Evolutionary conservation across 768 basidiomycete genomes (phyloP), one percentile per base, ranked within the genome.

Genomic region (Trametes gibbosa): DNA sequence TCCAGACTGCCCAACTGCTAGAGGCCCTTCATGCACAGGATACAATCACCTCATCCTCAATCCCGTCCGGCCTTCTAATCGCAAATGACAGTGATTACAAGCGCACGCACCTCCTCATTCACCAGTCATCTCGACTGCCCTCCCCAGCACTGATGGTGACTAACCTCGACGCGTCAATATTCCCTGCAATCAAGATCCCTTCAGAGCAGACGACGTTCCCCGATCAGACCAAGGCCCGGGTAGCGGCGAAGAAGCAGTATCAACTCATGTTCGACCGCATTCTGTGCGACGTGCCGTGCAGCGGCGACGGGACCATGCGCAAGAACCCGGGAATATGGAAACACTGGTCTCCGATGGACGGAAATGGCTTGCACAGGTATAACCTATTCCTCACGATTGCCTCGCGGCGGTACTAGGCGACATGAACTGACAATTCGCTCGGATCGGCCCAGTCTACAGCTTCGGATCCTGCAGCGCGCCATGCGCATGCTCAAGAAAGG

Each of bases 241-340:
- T 63, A 61, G 64, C 65, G 14, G 72, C 75, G 51, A 74, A 75
- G 32, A 74, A 72, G 24, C 69, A 78, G 21, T 75, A 76, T 46
- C 79, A 82, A 29, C 76, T 99, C 50, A 73, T 87, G 57, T 99
- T 97, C 67, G 96, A 98, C 71, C 80, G 96, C 32, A 96, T 99
- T 58, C 74, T 99, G 34, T 95, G 94, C 50, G 97, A 98, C 70
- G 97, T 99, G 9, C 97, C 97, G 9, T 99, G 97, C 70, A 95
- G 92, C 66, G 97, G 97, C 4, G 97, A 99, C 70, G 97, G 96
- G 0, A 99, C 97, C 0, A 72, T 98, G 56, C 76, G 97, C 62
- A 99, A 99, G 79, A 99, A 99, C 70, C 71, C 90, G 14, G 90
- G 87, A 0, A 97, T 99, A 40, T 99, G 97, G 97, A 90, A 89